A percentile compares a stretch with the other conserved stretches of the same genome.
phyloP scores from a whole-genome alignment of 164 flowering plant genomes.

The Tinospora cordifolia region DNA sequence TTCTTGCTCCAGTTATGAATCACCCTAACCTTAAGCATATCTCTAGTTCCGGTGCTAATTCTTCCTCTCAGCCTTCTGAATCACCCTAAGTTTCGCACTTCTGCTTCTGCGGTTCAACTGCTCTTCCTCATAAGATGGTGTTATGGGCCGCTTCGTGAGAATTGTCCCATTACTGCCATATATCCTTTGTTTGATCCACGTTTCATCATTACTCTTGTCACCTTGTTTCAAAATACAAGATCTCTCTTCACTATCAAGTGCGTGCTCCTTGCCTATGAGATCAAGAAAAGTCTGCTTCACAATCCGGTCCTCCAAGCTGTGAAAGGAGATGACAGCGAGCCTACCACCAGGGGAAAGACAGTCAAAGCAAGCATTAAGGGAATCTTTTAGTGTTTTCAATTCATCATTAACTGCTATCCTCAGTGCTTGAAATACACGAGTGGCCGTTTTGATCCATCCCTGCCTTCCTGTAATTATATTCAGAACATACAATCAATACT shows the following conservation, averaged over 20 bases:
- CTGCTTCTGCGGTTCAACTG: conserved; percentile 53
- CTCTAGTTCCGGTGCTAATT: neutral
- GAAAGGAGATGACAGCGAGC: conserved; percentile 92
- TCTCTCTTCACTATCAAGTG: conserved; percentile 9
- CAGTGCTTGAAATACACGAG: conserved; percentile 89
- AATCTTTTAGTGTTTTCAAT: conserved; percentile 54
- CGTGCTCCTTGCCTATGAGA: conserved; percentile 32
- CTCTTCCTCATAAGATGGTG: conserved; percentile 83
- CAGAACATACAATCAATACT: neutral
- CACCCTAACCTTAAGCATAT: too few relatives aligned
- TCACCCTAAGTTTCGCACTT: conserved; percentile 93
- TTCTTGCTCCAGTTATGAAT: too few relatives aligned
- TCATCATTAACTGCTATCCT: conserved; percentile 96
- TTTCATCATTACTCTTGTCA: conserved; percentile 13
- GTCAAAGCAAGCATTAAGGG: conserved; percentile 65
- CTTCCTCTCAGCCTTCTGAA: conserved; percentile 43
- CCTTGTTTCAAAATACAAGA: conserved; percentile 6
- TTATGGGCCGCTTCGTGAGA: conserved; percentile 88
- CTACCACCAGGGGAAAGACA: conserved; percentile 83
- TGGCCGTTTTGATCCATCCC: conserved; percentile 98
- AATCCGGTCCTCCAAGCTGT: conserved; percentile 96
- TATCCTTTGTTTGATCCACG: conserved; percentile 62
- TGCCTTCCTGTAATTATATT: conserved; percentile 58
- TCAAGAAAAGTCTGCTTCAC: conserved; percentile 87
- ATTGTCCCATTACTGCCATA: conserved; percentile 50